These are phyloP conservation scores for Chlorella variabilis DNA, from an alignment of 163 green algal genomes.

Conservation along the genomic window DNA sequence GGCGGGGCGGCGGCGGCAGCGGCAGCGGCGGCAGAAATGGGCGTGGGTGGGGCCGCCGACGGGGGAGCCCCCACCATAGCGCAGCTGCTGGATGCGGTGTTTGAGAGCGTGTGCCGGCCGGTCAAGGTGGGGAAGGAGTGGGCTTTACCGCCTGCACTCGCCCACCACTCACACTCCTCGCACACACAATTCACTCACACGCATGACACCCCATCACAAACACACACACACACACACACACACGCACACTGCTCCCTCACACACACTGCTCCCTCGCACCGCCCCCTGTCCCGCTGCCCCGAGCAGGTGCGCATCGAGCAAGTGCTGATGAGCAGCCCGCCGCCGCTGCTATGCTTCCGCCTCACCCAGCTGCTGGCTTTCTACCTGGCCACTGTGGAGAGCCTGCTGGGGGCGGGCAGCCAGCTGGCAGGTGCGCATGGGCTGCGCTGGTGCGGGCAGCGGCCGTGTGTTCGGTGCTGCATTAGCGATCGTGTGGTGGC, in stretches of 20 bases:
- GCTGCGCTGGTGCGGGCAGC: too few relatives aligned
- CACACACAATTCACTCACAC: too few relatives aligned
- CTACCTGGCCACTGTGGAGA: conserved; percentile 80
- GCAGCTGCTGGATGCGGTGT: conserved; percentile 86
- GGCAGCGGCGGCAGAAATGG: not conserved
- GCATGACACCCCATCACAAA: too few relatives aligned
- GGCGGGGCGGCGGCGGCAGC: not conserved
- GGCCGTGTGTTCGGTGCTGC: not conserved
- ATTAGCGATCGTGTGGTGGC: too few relatives aligned
- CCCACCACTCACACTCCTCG: too few relatives aligned
- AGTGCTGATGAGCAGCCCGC: conserved; percentile 84
- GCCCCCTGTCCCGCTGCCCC: too few relatives aligned
- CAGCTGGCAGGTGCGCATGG: conserved; percentile 52
- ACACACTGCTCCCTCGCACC: not conserved
- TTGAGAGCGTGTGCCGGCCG: conserved; percentile 93
- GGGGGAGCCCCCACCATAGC: conserved; percentile 45
- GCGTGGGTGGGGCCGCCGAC: not conserved
- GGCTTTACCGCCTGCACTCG: too few relatives aligned
- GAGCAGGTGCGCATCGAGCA: conserved; percentile 91
- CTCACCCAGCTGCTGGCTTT: conserved; percentile 91
- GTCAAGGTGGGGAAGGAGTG: conserved; percentile 67
- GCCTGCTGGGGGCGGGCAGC: conserved; percentile 70
- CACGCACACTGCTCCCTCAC: not conserved
- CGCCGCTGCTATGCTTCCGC: conserved; percentile 87
- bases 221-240: too few relatives aligned